These are phyloP conservation scores for Diaporthe humulicola DNA, from an alignment of 2,329 filamentous ascomycete species.

Conservation along the genomic window DNA sequence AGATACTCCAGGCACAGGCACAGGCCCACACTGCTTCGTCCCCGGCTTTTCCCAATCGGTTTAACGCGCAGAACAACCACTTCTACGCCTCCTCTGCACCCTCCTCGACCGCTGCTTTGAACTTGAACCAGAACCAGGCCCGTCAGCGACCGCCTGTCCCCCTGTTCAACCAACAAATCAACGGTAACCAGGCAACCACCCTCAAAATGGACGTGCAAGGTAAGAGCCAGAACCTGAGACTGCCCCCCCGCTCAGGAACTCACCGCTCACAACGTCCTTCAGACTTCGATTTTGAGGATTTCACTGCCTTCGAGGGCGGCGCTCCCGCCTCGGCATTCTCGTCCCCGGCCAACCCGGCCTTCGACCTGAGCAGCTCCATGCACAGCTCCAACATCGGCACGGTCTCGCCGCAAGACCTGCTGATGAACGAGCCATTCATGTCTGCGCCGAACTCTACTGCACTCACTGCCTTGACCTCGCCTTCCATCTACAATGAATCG, in stretches of 20 bases:
- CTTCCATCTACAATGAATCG: constrained; percentile 82
- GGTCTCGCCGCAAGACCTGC: constrained; percentile 86
- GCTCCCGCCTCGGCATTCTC: constrained; percentile 64
- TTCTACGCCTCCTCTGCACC: constrained; percentile 78
- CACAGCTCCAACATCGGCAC: constrained; percentile 73
- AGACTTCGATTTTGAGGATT: constrained; percentile 72
- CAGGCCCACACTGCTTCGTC: constrained; percentile 67
- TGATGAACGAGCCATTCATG: constrained; percentile 76
- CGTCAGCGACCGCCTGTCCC: constrained; percentile 75
- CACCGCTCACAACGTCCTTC: constrained; percentile 51
- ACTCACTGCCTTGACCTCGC: constrained; percentile 87
- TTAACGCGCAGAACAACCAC: constrained; percentile 65
- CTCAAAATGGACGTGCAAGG: constrained; percentile 70
- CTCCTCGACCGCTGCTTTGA: constrained; percentile 70
- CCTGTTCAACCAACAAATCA: constrained; percentile 75
- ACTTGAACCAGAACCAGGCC: constrained; percentile 58
- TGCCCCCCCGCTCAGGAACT: constrained; percentile 40
- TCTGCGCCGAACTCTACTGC: constrained; percentile 87
- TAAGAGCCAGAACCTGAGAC: constrained; percentile 50
- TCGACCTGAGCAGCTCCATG: constrained; percentile 65
- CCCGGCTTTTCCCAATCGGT: constrained; percentile 69
- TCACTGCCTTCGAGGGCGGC: constrained; percentile 68
- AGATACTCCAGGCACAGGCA: constrained; percentile 71
- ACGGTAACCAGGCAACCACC: constrained; percentile 60
- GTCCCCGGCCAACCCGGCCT: constrained; percentile 65